Evolutionary conservation across 2,329 filamentous ascomycete genomes (phyloP).

Genomic region (Daldinia eschscholtzii): DNA sequence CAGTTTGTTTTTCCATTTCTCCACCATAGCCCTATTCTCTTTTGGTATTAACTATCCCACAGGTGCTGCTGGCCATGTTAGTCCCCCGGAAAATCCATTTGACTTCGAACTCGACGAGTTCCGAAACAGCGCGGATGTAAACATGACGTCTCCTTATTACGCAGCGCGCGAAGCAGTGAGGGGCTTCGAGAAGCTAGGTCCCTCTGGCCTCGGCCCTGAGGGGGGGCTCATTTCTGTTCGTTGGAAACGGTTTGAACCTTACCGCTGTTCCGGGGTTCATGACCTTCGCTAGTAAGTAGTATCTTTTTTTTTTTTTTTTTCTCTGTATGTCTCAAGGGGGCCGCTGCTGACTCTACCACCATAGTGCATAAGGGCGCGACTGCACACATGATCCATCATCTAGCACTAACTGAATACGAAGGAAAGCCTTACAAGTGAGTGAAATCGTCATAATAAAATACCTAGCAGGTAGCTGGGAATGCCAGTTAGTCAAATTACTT

Average conservation of each 20-base stretch:
- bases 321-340: not conserved
- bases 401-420: conserved; percentile 34
- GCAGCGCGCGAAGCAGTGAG: conserved; percentile 40
- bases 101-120: conserved; percentile 5
- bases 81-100: conserved; percentile 26
- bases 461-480: too few species aligned
- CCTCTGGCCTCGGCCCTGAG: conserved; percentile 29
- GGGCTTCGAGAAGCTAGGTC: conserved; percentile 40
- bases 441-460: not conserved
- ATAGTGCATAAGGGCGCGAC: conserved; percentile 44
- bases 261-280: conserved; percentile 34
- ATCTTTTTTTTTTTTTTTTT: not conserved
- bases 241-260: conserved; percentile 46
- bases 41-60: not conserved
- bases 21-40: not conserved
- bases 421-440: conserved; percentile 50
- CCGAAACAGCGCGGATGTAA: conserved; percentile 27
- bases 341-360: not conserved
- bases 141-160: conserved; percentile 25
- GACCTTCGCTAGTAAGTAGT: conserved; percentile 38
- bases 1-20: conserved; percentile 11
- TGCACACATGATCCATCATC: conserved; percentile 41
- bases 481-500: not conserved
- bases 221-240: conserved; percentile 49
- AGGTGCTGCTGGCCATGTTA: not conserved